Evolutionary conservation across 495 filamentous ascomycete genomes (phyloP), one percentile per base, ranked within the genome.

Genomic region (Neurospora sp.): DNA sequence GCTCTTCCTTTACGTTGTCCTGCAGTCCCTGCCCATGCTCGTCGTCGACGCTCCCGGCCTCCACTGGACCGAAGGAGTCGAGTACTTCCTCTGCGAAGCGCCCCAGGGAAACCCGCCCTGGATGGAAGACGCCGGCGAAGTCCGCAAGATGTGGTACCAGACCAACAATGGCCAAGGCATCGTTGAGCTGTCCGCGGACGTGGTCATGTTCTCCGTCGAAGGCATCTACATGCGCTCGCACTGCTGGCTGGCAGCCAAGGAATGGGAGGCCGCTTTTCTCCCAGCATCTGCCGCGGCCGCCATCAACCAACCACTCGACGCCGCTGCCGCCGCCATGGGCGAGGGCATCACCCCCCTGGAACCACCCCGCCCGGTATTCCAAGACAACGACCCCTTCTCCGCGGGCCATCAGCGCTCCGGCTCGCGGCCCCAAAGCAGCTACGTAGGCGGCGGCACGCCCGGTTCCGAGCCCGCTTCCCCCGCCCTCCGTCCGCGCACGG

Each of bases 21-120:
- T 98, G 14, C 94, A 99, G 81, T 90, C 93, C 1, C 88, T 98
- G 16, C 96, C 96, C 1, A 89, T 97, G 86, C 84, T 97, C 5
- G 92, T 96, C 2, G 87, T 96, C 37, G 96, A 98, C 82, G 94
- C 93, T 4, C 92, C 92, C 3, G 92, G 89, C 12, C 81, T 97
- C 47, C 86, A 87, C 72, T 95, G 86, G 75, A 91, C 87, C 0
- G 89, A 97, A 39, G 91, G 90, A 4, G 94, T 97, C 12, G 96
- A 98, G 80, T 97, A 98, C 82, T 98, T 98, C 85, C 87, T 98
- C n/a, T 98, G 94, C 81, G 89, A 97, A 79, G 90, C 93, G 10
- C 90, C 94, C 0, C 90, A 92, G 75, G 92, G 92, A 27, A 90
- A 90, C 73, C 86, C 90, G 3, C 95, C 96, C 3, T 99, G 96